phyloP scores from a whole-genome alignment of 2,329 filamentous ascomycete species.

The Cladosporium sp. region DNA sequence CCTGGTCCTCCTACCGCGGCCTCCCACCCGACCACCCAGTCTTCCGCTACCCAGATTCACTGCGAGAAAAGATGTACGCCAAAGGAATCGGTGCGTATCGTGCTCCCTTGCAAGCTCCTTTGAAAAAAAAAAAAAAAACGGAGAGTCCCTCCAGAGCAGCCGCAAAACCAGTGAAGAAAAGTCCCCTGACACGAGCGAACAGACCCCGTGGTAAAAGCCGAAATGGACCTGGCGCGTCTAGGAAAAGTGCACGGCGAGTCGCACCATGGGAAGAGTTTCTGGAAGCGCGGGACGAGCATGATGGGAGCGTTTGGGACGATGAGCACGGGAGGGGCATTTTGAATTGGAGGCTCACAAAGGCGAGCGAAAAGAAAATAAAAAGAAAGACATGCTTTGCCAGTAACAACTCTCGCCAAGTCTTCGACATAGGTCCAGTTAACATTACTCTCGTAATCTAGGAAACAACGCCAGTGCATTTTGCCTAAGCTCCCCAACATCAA shows the following conservation, averaged over 20 bases:
- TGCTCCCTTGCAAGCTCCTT: too few species aligned
- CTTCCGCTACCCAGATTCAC: not conserved
- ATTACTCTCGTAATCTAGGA: not conserved
- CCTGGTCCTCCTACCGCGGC: conserved; percentile 4
- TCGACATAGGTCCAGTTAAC: too few species aligned
- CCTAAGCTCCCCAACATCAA: not conserved
- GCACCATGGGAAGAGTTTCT: not conserved
- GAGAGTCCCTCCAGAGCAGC: too few species aligned
- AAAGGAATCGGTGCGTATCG: conserved; percentile 3
- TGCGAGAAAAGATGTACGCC: not conserved
- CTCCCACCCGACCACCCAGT: conserved; percentile 1
- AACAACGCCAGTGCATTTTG: conserved; percentile 10
- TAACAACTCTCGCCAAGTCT: too few species aligned
- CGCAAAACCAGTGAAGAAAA: too few species aligned
- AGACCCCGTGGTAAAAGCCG: conserved; percentile 3
- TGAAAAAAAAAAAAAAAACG: too few species aligned
- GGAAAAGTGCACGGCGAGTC: not conserved
- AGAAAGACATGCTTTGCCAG: too few species aligned
- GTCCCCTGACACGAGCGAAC: too few species aligned
- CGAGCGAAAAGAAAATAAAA: too few species aligned
- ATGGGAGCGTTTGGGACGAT: conserved; percentile 3
- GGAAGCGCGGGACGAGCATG: conserved; percentile 3
- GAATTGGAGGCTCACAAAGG: too few species aligned
- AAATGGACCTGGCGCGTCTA: conserved; percentile 2
- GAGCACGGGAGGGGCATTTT: not conserved